phyloP scores from a whole-genome alignment of 768 basidiomycete species.

The Boletus reticuloceps region DNA sequence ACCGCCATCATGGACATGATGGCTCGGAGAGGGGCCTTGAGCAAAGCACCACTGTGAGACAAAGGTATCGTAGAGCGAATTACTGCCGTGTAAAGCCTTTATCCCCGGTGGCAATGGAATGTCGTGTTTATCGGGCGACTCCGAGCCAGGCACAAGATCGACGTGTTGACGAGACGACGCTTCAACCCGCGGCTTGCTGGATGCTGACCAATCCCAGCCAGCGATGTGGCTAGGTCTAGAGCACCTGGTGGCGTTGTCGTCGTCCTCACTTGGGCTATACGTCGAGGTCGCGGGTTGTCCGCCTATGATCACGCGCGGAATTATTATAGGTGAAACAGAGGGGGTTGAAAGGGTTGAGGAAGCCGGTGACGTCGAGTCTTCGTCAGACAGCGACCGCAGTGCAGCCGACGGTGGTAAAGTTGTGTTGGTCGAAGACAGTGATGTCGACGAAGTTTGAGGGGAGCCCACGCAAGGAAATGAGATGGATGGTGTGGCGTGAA shows the following conservation, averaged over 20 bases:
- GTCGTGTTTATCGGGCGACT: slow-evolving; percentile 14
- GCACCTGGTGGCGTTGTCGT: background rate
- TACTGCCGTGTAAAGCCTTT: slow-evolving; percentile 14
- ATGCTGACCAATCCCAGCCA: slow-evolving; percentile 26
- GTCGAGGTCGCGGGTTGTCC: slow-evolving; percentile 24
- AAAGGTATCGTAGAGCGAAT: slow-evolving; percentile 54
- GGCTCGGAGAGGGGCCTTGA: slow-evolving; percentile 34
- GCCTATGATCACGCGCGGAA: slow-evolving; percentile 23
- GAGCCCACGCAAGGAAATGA: background rate
- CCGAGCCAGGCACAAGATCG: slow-evolving; percentile 15
- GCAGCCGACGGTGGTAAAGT: background rate
- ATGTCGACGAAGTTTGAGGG: background rate
- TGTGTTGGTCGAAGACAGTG: background rate
- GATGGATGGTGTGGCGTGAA: background rate
- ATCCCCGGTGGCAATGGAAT: background rate
- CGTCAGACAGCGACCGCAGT: background rate
- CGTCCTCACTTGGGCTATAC: background rate
- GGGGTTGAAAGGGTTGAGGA: slow-evolving; percentile 31
- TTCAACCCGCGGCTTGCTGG: background rate
- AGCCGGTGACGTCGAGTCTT: slow-evolving; percentile 21
- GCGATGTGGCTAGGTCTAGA: slow-evolving; percentile 3
- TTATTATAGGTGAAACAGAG: slow-evolving; percentile 16
- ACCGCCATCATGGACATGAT: slow-evolving; percentile 7
- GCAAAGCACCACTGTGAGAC: slow-evolving; percentile 71
- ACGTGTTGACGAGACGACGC: background rate